A percentile compares a stretch with the other conserved stretches of the same genome.
These are phyloP conservation scores for Penicillium subrubescens DNA, from an alignment of 495 filamentous ascomycete genomes.

Conservation along the genomic window DNA sequence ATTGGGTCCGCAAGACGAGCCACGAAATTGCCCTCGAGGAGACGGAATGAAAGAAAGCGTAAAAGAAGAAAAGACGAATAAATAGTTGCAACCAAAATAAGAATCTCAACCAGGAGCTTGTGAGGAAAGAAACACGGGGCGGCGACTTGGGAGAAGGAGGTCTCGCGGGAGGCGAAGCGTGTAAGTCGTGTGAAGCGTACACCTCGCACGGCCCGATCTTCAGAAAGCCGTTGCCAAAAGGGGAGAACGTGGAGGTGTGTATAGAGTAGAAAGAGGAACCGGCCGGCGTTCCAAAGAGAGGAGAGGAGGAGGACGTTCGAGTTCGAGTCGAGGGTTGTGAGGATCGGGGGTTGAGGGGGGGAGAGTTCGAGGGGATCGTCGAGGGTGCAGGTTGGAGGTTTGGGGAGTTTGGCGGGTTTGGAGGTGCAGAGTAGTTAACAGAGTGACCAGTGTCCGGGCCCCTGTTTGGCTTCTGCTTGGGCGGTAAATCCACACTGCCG, in stretches of 20 bases:
- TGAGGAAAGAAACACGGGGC: neutral
- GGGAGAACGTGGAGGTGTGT: constrained; percentile 6
- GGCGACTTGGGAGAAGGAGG: neutral
- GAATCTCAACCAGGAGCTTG: constrained; percentile 29
- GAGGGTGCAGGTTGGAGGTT: constrained; percentile 1
- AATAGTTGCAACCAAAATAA: constrained; percentile 15
- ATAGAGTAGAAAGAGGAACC: constrained; percentile 20
- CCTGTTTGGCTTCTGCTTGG: constrained; percentile 14
- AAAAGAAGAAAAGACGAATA: constrained; percentile 5
- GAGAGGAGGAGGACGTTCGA: neutral
- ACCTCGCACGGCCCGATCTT: neutral
- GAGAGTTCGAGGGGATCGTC: constrained; percentile 10
- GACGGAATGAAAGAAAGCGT: constrained; percentile 5
- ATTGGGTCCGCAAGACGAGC: constrained; percentile 15
- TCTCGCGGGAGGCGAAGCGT: neutral
- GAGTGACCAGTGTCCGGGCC: too few species aligned
- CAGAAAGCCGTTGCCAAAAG: neutral
- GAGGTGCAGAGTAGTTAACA: constrained; percentile 8
- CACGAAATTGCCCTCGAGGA: neutral
- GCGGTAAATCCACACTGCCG: constrained; percentile 33
- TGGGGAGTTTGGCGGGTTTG: neutral
- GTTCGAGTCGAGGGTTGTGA: neutral
- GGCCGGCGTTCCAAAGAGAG: constrained; percentile 28
- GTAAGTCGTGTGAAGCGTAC: neutral
- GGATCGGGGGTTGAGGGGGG: neutral